Evolutionary conservation across 768 basidiomycete genomes (phyloP), one percentile per base, ranked within the genome.

Genomic region (Suillus alpinus): DNA sequence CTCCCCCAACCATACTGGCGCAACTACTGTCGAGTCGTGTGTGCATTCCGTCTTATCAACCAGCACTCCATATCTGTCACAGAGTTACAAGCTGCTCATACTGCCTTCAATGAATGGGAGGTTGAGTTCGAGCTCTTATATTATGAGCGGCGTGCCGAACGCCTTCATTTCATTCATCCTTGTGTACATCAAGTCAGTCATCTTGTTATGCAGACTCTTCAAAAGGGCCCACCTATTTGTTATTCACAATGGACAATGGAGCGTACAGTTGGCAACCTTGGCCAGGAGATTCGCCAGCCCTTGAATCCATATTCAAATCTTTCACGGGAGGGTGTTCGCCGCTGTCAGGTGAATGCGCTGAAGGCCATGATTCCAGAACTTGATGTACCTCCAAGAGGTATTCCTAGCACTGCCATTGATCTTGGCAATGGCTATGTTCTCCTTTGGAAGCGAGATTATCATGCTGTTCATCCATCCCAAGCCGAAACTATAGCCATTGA

Each of bases 181-280:
- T 65, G 63, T 26, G 60, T 75, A 18, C 72, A 75, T 59, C 52
- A 56, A 7, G 23, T 68, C 23, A 37, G 31, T 6, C 75, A 76
- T 62, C 9, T 71, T 23, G 65, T 60, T 68, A 71, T 1, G 4
- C 68, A 75, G 57, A 65, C 62, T 14, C 26, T 58, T 18, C 62
- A 67, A 4, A 58, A 64, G 18, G 72, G 74, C 1, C 72, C 72
- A 0, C 57, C 60, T 2, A 61, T 59, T n/a, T 63, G 58, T 13
- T 66, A 66, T 37, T 49, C 71, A 10, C 73, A 75, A 47, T 76
- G 69, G 68, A 67, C 65, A 0, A 62, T 76, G 55, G 72, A 74
- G 51, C 57, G 53, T 2, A 66, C 66, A 1, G 68, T 73, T 18
- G 63, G 71, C 0, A 69, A 65, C 26, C 65, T 73, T 47, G 71